Conservation (phyloP, 257 asterid genomes). For the Salvia miltiorrhiza region DNA sequence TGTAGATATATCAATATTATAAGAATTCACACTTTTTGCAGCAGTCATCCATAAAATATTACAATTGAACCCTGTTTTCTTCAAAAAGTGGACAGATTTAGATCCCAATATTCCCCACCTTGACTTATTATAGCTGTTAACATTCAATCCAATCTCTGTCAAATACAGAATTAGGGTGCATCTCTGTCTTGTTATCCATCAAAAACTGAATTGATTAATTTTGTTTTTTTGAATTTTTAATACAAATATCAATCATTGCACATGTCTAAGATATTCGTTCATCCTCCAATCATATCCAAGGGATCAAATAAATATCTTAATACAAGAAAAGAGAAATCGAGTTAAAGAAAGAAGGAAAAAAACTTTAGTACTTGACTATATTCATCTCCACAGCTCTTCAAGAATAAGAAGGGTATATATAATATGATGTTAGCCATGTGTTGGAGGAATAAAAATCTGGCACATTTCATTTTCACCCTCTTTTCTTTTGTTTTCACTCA, state of each 20-base stretch:
- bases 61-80: no score
- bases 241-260: slow-evolving; percentile 36
- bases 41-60: no score
- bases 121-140: no score
- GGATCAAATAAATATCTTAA: slow-evolving; percentile 15
- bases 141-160: no score
- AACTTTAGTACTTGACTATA: neutral
- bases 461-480: slow-evolving; percentile 22
- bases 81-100: no score
- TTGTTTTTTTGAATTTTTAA: slow-evolving; percentile 7
- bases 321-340: slow-evolving; percentile 16
- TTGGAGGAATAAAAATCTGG: slow-evolving; percentile 32
- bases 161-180: slow-evolving; percentile 21
- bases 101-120: no score
- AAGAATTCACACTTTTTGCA: no score
- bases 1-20: no score
- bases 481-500: no score
- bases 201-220: neutral
- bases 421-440: slow-evolving; percentile 57
- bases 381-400: neutral
- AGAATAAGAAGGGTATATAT: slow-evolving; percentile 19
- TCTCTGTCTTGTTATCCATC: neutral
- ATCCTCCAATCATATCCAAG: slow-evolving; percentile 23
- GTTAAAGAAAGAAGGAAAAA: neutral
- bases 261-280: slow-evolving; percentile 26